Conservation (phyloP, 2,329 filamentous ascomycete genomes). For the Fusarium decemcellulare region DNA sequence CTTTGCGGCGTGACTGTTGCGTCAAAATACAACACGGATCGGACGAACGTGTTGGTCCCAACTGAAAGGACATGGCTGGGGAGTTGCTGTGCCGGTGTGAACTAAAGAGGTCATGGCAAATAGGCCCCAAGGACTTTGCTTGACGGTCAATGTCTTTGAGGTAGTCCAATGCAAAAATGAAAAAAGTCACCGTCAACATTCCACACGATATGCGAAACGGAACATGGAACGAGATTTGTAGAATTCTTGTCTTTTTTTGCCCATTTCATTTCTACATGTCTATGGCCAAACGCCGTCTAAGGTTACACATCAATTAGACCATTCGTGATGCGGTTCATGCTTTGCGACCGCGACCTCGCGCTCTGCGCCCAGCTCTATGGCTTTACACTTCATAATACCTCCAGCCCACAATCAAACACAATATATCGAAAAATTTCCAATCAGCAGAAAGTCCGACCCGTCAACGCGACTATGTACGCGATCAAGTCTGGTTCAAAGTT, state of each 20-base stretch:
- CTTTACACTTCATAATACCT: slow-evolving; percentile 52
- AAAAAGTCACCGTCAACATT: slow-evolving; percentile 32
- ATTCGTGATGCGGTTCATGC: slow-evolving; percentile 53
- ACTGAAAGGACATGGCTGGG: slow-evolving; percentile 42
- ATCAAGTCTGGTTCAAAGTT: slow-evolving; percentile 41
- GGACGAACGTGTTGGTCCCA: slow-evolving; percentile 42
- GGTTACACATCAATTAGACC: slow-evolving; percentile 59
- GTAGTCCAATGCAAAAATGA: slow-evolving; percentile 36
- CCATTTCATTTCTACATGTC: slow-evolving; percentile 58
- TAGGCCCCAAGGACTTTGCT: slow-evolving; percentile 41
- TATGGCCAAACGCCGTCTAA: slow-evolving; percentile 59
- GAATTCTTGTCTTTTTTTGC: slow-evolving; percentile 34
- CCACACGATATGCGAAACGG: neutral
- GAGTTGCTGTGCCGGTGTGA: slow-evolving; percentile 41
- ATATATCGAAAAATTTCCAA: slow-evolving; percentile 51
- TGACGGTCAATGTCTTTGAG: slow-evolving; percentile 40
- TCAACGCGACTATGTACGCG: slow-evolving; percentile 44
- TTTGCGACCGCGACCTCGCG: slow-evolving; percentile 52
- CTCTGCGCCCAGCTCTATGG: slow-evolving; percentile 57
- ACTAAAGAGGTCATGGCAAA: slow-evolving; percentile 29
- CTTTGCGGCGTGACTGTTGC: slow-evolving; percentile 49
- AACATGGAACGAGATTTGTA: slow-evolving; percentile 10
- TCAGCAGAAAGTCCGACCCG: slow-evolving; percentile 44
- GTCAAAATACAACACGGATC: slow-evolving; percentile 44
- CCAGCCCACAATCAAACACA: slow-evolving; percentile 48